phyloP scores from a whole-genome alignment of 2,329 filamentous ascomycete species.

The Curvularia sp. region DNA sequence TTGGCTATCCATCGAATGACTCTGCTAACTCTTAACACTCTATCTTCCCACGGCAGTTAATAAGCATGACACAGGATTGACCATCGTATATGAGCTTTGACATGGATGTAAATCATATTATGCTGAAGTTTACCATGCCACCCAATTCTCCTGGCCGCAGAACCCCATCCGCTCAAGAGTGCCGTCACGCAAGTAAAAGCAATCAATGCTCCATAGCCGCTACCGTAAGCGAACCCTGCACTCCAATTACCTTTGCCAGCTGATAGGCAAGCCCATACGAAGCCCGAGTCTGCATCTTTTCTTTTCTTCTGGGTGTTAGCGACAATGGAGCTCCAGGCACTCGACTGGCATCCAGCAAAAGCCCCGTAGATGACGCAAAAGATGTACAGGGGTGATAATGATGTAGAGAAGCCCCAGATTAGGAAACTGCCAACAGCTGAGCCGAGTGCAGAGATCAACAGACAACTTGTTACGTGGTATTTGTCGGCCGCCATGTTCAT shows the following conservation, averaged over 20 bases:
- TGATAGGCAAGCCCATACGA: conserved; percentile 59
- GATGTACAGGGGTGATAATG: conserved; percentile 51
- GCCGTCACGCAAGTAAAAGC: conserved; percentile 54
- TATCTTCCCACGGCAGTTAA: background rate
- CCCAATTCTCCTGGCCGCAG: conserved; percentile 40
- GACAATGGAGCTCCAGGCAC: conserved; percentile 57
- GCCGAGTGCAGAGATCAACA: conserved; percentile 49
- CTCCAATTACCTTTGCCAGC: conserved; percentile 57
- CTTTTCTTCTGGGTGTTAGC: conserved; percentile 51
- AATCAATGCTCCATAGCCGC: conserved; percentile 53
- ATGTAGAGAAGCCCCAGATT: conserved; percentile 57
- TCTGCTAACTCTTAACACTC: background rate
- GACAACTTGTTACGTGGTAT: conserved; percentile 50
- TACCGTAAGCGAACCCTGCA: conserved; percentile 53
- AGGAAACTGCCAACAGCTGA: conserved; percentile 51
- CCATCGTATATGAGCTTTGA: background rate
- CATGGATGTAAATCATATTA: background rate
- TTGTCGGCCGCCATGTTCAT: conserved; percentile 53
- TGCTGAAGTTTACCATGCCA: conserved; percentile 22
- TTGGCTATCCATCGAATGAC: conserved; percentile 8
- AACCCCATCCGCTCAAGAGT: conserved; percentile 40
- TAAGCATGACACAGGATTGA: background rate
- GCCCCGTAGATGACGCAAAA: conserved; percentile 55
- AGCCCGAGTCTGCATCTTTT: conserved; percentile 53
- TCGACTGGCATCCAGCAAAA: conserved; percentile 52